A percentile compares a stretch with the other conserved stretches of the same genome.
These are phyloP conservation scores for Leccinum arenicola DNA, from an alignment of 768 basidiomycete genomes.

Conservation along the genomic window DNA sequence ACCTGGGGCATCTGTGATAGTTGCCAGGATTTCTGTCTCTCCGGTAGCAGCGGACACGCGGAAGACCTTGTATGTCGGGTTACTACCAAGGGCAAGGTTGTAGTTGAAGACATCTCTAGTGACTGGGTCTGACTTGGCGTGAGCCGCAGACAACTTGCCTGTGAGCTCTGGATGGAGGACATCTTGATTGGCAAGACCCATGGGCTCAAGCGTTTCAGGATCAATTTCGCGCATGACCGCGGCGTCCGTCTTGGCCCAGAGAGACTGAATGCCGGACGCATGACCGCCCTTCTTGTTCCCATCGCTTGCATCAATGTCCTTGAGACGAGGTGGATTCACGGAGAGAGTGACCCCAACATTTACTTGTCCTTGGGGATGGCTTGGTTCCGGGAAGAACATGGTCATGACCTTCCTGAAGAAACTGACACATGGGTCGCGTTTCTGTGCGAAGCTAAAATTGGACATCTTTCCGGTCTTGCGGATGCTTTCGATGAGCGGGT, in stretches of 20 bases:
- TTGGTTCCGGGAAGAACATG: slow-evolving; percentile 25
- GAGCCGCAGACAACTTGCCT: slow-evolving; percentile 35
- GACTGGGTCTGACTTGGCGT: slow-evolving; percentile 35
- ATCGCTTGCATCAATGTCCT: slow-evolving; percentile 19
- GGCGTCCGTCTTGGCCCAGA: slow-evolving; percentile 34
- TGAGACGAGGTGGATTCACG: slow-evolving; percentile 28
- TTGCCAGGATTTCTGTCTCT: slow-evolving; percentile 33
- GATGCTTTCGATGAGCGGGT: slow-evolving; percentile 28
- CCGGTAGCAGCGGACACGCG: slow-evolving; percentile 32
- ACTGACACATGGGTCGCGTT: slow-evolving; percentile 30
- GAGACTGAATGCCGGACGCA: slow-evolving; percentile 24
- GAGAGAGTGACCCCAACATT: slow-evolving; percentile 31
- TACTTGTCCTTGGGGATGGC: neutral
- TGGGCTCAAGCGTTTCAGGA: slow-evolving; percentile 37
- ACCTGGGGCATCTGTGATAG: slow-evolving; percentile 36
- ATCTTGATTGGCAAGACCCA: slow-evolving; percentile 28
- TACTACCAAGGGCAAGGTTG: slow-evolving; percentile 28
- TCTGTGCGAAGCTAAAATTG: slow-evolving; percentile 28
- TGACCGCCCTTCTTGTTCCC: slow-evolving; percentile 23
- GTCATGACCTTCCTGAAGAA: slow-evolving; percentile 32
- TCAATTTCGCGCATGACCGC: slow-evolving; percentile 32
- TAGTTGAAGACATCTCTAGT: slow-evolving; percentile 39
- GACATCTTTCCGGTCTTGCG: slow-evolving; percentile 22
- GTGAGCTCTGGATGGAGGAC: slow-evolving; percentile 32
- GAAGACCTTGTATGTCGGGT: slow-evolving; percentile 34